Base-by-base conservation (phyloP, 2,329 filamentous ascomycete species). In the Alternaria gansuensis region DNA sequence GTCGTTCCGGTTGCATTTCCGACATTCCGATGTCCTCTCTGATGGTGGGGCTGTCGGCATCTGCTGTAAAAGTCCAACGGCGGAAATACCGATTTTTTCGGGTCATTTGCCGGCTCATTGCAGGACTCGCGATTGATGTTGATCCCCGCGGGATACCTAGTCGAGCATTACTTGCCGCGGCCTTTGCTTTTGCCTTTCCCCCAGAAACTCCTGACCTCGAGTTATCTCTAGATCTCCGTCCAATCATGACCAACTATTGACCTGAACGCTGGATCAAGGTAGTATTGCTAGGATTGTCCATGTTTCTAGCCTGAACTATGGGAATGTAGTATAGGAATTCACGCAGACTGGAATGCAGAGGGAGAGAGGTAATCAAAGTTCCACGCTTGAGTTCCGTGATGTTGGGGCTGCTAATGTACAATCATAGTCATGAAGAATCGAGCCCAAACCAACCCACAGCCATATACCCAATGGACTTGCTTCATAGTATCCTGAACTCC, bases 41-140 rank as follows among this genome's bases (percentile, higher is more conserved):
- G 31, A 44, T 51, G 51, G 59, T 51, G 59, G 63, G 62, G 55
- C 14, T 50, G 44, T 64, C 63, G 63, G 63, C 61, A 57, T 51
- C 56, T 60, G 64, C 46, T 57, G 9, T 33, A 13, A 24, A 48
- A 24, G 31, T 37, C n/a, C 13, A 52, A 44, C 62, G 62, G 63
- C 61, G 54, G 59, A 59, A 66, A 43, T 46, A 62, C 65, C 66
- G 65, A 67, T 31, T 14, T 49, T 65, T 49, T 65, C 63, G 59
- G 63, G 57, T 45, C 55, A 62, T 54, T 52, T 62, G 51, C 66
- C 66, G 68, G 37, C 33, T 37, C 46, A 50, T 50, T 29, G 24
- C 33, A 24, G 24, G 23, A 48, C 43, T 62, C 41, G 57, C 4
- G 2, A 9, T 34, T 54, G 6, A 6, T 1, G 36, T 49, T 21